Base-by-base conservation (phyloP, 176 grass and related monocot species). In the Oryza meridionalis region DNA sequence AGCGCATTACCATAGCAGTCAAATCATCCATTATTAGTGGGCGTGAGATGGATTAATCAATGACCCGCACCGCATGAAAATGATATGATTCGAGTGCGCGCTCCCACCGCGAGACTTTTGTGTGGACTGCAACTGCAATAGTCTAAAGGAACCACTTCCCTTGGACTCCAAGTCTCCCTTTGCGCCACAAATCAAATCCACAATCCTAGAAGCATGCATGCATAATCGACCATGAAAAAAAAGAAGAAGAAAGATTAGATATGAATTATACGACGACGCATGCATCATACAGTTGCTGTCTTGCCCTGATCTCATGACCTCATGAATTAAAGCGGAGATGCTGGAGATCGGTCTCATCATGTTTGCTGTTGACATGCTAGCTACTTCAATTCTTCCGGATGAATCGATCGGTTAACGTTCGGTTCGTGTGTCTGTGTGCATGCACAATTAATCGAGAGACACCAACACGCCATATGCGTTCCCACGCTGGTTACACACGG, bases 131-230 rank as follows among this genome's bases (percentile, higher is more conserved):
- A 51, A 16, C 43, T 49, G 12, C 43, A 5, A 51, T 49, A 27
- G 12, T 16, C 22, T 49, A 17, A 27, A 73, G 24, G 71, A 37
- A 42, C 27, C 58, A 62, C 58, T 62, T 62, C 58, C 68, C 68
- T 43, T 70, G 68, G 68, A 70, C 68, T 22, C 33, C 68, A 70
- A 70, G 68, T 70, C 68, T 62, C 58, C 58, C n/a, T 62, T 62
- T 24, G 3, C 9, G 21, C 58, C 13, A 62, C n/a, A 24, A 62
- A 62, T 62, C 58, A 62, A 62, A 11, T 62, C n/a, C 58, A 11
- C 58, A 24, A 11, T 24, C 58, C 2, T 4, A 62, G 7, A 62
- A 19, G 7, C 53, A 58, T 58, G 6, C 53, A 21, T 58, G 53
- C 53, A 58, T 58, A 6, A 6, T 9, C 53, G 53, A 21, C 53